Base-by-base conservation (phyloP, 257 asterid genomes). In the Euphrasia confusa region DNA sequence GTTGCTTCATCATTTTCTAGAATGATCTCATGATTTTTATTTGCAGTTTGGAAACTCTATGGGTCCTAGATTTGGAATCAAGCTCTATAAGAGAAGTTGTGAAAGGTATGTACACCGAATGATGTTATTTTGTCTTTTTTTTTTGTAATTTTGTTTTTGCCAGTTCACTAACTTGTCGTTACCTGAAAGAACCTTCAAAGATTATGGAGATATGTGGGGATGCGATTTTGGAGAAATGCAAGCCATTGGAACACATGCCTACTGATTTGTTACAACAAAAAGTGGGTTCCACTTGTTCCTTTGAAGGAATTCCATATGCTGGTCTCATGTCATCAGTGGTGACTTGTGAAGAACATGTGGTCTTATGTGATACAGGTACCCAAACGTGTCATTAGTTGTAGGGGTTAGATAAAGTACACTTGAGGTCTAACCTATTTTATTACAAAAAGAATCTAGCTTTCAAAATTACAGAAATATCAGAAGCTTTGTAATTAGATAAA, bases 321-420 rank as follows among this genome's bases (percentile, higher is more conserved):
- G 84, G 80, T 66, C 81, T 89, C 70, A 73, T 92, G 72, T 92
- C 97, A 56, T 83, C 95, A 13, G 78, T 75, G 32, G 81, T 88
- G 67, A 78, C 83, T 68, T 72, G 65, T 71, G 71, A 61, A 68
- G 86, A 81, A 67, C 73, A 80, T 74, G 63, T 81, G 39, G 70
- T 89, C 70, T 68, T 83, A 64, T 86, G 95, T 63, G 92, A 92
- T 81, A 54, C 83, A 69, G 98, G 98, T 90, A 83, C 64, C 10
- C 14, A 63, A 61, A 52, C 35, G 44, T 61, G 63, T 66, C 12
- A 14, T 39, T 64, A 8, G 21, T 71, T 66, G 30, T 11, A 11
- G 15, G 18, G 52, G 5, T 45, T 12, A 45, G 17, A 45, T 35
- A 45, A 45, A 45, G 52, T 45, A 2, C 14, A 4, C 52, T 45